phyloP scores from a whole-genome alignment of 495 filamentous ascomycete species.

The Aspergillus conjunctus region DNA sequence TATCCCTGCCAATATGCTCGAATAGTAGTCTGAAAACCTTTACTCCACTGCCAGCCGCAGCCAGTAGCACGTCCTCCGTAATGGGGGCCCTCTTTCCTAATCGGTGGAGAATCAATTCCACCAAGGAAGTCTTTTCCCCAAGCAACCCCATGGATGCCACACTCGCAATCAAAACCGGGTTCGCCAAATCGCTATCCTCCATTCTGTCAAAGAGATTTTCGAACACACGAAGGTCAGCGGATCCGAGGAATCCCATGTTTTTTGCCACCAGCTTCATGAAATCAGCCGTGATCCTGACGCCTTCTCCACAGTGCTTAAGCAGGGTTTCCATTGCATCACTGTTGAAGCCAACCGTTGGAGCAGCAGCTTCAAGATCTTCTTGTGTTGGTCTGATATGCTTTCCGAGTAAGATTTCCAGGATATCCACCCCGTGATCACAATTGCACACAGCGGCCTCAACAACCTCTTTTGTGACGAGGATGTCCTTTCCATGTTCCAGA shows the following conservation, averaged over 20 bases:
- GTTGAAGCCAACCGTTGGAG: neutral
- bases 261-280: neutral
- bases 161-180: neutral
- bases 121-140: neutral
- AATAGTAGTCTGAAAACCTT: neutral
- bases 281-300: neutral
- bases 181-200: neutral
- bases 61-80: neutral
- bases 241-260: neutral
- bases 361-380: neutral
- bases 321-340: neutral
- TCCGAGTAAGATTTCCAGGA: neutral
- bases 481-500: neutral
- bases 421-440: too few species aligned
- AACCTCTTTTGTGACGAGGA: neutral
- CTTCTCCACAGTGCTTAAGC: neutral
- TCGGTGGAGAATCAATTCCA: neutral
- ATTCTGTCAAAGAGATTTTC: neutral
- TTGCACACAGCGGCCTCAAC: neutral
- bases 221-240: neutral
- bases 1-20: neutral
- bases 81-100: neutral
- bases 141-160: neutral
- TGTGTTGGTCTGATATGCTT: neutral
- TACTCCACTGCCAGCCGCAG: neutral